These are phyloP conservation scores for Volvox carteri DNA, from an alignment of 163 green algal genomes.

Conservation along the genomic window DNA sequence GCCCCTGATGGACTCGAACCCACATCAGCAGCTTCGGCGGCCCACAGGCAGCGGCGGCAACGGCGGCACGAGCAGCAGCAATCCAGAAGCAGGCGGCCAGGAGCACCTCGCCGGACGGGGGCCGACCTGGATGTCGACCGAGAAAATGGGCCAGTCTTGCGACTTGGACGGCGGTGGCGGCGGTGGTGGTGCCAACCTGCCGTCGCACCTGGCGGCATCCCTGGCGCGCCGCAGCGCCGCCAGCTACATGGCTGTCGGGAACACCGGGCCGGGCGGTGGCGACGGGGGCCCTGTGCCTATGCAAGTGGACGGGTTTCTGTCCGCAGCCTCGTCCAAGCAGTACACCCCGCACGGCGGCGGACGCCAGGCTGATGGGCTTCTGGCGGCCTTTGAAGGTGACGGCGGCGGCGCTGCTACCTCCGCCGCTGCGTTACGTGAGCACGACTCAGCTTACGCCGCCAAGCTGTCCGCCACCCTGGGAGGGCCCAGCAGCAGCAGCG, in stretches of 20 bases:
- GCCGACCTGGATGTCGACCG: background rate
- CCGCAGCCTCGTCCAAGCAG: background rate
- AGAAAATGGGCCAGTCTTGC: background rate
- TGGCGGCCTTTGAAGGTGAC: background rate
- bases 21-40: conserved; percentile 11
- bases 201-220: background rate
- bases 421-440: background rate
- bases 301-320: conserved; percentile 9
- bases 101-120: background rate
- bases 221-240: background rate
- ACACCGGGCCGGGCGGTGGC: background rate
- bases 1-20: background rate
- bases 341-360: background rate
- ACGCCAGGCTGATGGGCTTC: background rate
- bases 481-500: no score
- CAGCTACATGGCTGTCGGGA: background rate
- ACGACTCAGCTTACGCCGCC: background rate
- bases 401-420: background rate
- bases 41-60: conserved; percentile 1
- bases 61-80: conserved; percentile 10
- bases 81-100: background rate
- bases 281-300: background rate
- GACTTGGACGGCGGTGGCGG: background rate
- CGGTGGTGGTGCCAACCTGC: no score
- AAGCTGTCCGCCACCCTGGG: background rate